A percentile compares a stretch with the other conserved stretches of the same genome.
These are phyloP conservation scores for Pythium sp. DNA, from an alignment of 352 stramenopile genomes.

Conservation along the genomic window DNA sequence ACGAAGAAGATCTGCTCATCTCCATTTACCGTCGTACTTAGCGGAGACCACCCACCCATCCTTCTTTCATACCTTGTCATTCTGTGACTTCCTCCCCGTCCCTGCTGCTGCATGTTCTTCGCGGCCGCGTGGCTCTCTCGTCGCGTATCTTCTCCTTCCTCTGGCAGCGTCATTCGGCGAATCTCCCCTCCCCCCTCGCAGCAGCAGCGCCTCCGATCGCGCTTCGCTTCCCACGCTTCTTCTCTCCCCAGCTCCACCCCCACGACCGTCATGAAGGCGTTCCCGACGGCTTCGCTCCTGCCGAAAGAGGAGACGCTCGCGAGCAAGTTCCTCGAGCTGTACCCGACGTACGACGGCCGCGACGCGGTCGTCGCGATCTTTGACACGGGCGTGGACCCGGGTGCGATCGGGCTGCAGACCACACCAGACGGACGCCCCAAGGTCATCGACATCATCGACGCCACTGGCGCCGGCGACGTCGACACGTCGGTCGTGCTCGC, in stretches of 20 bases:
- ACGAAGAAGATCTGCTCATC: background rate
- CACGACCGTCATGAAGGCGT: slow-evolving; percentile 38
- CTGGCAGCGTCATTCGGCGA: slow-evolving; percentile 14
- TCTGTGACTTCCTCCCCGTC: background rate
- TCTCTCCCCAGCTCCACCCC: background rate
- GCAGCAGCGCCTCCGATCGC: background rate
- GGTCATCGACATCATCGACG: slow-evolving; percentile 95
- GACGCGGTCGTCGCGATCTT: slow-evolving; percentile 93
- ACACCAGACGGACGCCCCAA: slow-evolving; percentile 89
- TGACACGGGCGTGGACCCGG: slow-evolving; percentile 95
- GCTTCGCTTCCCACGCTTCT: background rate
- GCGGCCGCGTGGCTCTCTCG: background rate
- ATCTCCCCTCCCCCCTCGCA: slow-evolving; percentile 5
- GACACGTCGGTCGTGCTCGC: slow-evolving; percentile 74
- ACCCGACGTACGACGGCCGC: slow-evolving; percentile 89
- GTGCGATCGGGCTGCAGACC: slow-evolving; percentile 81
- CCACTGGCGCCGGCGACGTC: slow-evolving; percentile 92
- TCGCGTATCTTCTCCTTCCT: background rate
- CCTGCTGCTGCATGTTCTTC: slow-evolving; percentile 8
- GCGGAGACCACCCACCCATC: background rate
- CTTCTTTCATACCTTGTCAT: background rate
- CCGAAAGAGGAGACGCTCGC: slow-evolving; percentile 92
- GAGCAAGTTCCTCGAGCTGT: slow-evolving; percentile 67
- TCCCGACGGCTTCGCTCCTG: slow-evolving; percentile 68
- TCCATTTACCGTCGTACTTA: background rate